These are phyloP conservation scores for Keithomyces neogunnii DNA, from an alignment of 2,329 filamentous ascomycete genomes.

Conservation along the genomic window DNA sequence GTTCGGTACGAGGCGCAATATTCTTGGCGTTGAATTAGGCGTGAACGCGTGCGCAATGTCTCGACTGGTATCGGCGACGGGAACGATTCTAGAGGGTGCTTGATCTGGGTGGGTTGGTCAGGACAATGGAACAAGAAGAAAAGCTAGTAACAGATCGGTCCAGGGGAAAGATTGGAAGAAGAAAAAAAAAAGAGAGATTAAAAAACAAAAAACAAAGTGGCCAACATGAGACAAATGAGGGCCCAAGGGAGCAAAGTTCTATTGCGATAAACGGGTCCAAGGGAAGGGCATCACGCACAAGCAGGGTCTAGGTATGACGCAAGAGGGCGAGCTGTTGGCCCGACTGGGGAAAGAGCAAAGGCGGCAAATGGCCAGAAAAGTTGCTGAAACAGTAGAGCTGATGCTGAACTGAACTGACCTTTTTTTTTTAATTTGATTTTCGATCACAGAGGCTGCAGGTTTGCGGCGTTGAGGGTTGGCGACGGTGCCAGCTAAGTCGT, in stretches of 20 bases:
- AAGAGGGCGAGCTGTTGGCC: background rate
- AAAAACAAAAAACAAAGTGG: constrained; percentile 7
- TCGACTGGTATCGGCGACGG: background rate
- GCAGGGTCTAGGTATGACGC: background rate
- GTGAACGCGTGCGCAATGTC: background rate
- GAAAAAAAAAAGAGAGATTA: background rate
- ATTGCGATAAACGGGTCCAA: constrained; percentile 3
- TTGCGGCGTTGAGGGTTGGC: background rate
- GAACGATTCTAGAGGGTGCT: background rate
- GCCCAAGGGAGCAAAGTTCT: constrained; percentile 4
- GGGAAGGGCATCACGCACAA: background rate
- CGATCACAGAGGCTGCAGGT: background rate
- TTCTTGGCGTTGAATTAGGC: background rate
- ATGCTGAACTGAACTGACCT: background rate
- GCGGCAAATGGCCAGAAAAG: background rate
- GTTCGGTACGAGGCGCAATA: background rate
- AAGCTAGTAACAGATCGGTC: background rate
- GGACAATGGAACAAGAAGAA: background rate
- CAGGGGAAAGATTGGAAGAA: background rate
- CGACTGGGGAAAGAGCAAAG: background rate
- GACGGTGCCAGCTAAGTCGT: background rate
- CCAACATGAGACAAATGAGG: constrained; percentile 7
- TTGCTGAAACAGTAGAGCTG: background rate
- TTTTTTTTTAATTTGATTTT: too few species aligned
- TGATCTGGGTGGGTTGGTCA: background rate